phyloP scores from a whole-genome alignment of 768 basidiomycete species.

The Mycena latifolia region DNA sequence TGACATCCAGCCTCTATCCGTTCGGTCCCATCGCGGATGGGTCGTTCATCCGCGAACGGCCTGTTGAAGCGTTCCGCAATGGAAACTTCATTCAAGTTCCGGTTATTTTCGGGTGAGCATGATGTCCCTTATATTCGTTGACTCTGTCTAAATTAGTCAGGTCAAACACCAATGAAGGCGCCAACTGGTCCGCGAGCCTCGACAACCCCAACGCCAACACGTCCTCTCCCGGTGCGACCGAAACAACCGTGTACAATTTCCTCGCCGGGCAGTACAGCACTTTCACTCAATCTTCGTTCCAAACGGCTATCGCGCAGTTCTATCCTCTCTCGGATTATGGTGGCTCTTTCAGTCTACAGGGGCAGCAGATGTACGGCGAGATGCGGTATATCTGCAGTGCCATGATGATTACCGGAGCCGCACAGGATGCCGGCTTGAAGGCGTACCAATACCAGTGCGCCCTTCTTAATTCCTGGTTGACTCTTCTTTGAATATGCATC shows the following conservation, averaged over 20 bases:
- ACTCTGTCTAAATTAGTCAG: slow-evolving; percentile 27
- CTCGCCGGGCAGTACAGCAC: slow-evolving; percentile 53
- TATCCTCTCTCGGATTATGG: slow-evolving; percentile 52
- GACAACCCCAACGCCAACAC: slow-evolving; percentile 53
- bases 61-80: slow-evolving; percentile 53
- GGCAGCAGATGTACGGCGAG: slow-evolving; percentile 61
- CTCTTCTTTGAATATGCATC: neutral
- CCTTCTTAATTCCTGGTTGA: neutral
- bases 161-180: slow-evolving; percentile 59
- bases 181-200: slow-evolving; percentile 52
- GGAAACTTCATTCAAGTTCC: slow-evolving; percentile 54
- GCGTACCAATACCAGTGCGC: slow-evolving; percentile 54
- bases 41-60: slow-evolving; percentile 47
- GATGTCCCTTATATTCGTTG: no score
- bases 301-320: slow-evolving; percentile 42
- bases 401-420: slow-evolving; percentile 48
- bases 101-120: slow-evolving; percentile 52
- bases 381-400: slow-evolving; percentile 59
- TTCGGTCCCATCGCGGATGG: slow-evolving; percentile 55
- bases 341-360: slow-evolving; percentile 52
- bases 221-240: slow-evolving; percentile 50
- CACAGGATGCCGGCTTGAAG: slow-evolving; percentile 31
- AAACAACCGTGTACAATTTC: slow-evolving; percentile 56
- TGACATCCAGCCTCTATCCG: slow-evolving; percentile 49
- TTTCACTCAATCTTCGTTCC: slow-evolving; percentile 45